Evolutionary conservation across 257 asterid genomes (phyloP), one percentile per base, ranked within the genome.

Genomic region (Apocynum venetum): DNA sequence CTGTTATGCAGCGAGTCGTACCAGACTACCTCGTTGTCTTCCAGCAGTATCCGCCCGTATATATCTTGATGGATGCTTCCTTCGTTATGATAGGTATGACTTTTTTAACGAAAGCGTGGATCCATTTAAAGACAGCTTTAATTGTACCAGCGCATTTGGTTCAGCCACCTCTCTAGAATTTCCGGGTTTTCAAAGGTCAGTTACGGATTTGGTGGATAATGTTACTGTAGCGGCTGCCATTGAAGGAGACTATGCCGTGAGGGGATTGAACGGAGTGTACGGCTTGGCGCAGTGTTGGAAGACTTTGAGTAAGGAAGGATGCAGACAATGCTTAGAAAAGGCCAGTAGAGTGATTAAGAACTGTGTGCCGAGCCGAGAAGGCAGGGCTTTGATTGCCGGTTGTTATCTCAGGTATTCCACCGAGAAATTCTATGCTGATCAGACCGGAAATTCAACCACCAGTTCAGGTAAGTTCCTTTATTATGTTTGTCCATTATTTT

Each of bases 271-370:
- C 64, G 96, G 97, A 55, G 93, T 88, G 79, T 92, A 82, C 81
- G 98, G 96, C 57, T 87, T 94, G 90, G 97, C 96, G 51, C 90
- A 92, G 88, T 94, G 98, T 79, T 94, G 98, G 98, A 81, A 78
- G 70, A 92, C 92, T 40, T 75, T 94, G 86, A 87, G 84, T 59
- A 38, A 20, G 52, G 83, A 86, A 7, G 93, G 96, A 72, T 94
- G 98, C 78, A 82, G 88, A 80, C 82, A 77, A 75, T 94, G 98
- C 83, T 88, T 94, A 89, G 89, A 81, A 9, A 89, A 88, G 85
- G 98, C 97, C 49, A 85, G 84, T 44, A 80, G 77, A 44, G 87
- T 88, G 52, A 80, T 89, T 8, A 81, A 81, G 31, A 61, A 76
- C 5, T 94, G 98, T 68, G 73, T 89, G 64, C 98, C 98, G 0